Base-by-base conservation (phyloP, 495 filamentous ascomycete species). In the Penicillium cinerascens region DNA sequence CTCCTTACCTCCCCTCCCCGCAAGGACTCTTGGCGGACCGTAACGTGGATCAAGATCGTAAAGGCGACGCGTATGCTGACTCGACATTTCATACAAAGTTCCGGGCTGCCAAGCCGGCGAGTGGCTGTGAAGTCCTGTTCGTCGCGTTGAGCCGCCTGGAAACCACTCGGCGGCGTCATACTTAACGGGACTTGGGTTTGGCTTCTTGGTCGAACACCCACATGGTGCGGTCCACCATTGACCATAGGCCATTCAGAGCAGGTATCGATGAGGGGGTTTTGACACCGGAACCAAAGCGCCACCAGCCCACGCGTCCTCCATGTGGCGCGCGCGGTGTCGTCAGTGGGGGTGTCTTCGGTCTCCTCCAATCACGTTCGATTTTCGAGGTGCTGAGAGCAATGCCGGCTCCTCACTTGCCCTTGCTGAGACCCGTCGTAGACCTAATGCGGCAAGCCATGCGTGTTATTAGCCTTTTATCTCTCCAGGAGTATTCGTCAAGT, bases 291-390 rank as follows among this genome's bases (percentile, higher is more conserved):
- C 39, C 15, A 37, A 42, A 57, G 35, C 49, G 51, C 59, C 49
- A 55, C 42, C 36, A 41, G 47, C 42, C 59, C 59, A 53, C 59
- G 56, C 56, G 59, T 56, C 59, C 25, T 44, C 10, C 16, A 26
- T 20, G 33, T 47, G 29, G 16, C 5, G 35, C 55, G 54, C 11
- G 5, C 39, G 1, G 8, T 8, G 16, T 16, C 37, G 13, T 40
- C 17, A 25, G 54, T 49, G 49, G 54, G 13, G 17, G 26, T 7
- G 6, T 16, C n/a, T 46, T 9, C 2, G 22, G n/a, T n/a, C 33
- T 23, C 13, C 18, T 11, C 47, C 47, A 50, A 50, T 50, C 39
- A 50, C 1, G 21, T 26, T 16, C 17, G 11, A 11, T 3, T 3
- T 33, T 25, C 38, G 17, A 40, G 22, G 45, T 29, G 21, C 35